Evolutionary conservation across 805 yeast genomes (phyloP), one percentile per base, ranked within the genome.

Genomic region (Myxozyma vanderwaltii): DNA sequence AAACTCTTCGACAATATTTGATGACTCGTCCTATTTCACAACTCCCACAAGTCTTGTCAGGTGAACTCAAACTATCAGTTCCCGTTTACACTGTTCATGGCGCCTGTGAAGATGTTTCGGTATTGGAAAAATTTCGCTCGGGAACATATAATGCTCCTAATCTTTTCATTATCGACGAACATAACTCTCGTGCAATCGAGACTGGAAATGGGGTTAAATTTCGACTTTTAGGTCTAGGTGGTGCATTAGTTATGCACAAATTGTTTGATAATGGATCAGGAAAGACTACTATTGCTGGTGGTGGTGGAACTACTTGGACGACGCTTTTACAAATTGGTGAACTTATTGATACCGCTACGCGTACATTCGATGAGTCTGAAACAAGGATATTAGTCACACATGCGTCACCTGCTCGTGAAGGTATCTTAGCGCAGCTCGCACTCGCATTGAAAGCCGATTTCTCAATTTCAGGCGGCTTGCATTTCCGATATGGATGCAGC

Each of bases 31-130:
- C 64, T 2, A 75, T 85, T 15, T 81, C 86, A 23, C 87, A 85
- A 64, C 71, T 85, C 46, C 75, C 80, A 44, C 71, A 74, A 49
- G 83, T 80, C 56, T 66, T 84, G 7, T 66, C 68, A 56, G 88
- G 81, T 8, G 73, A 73, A 47, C 68, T 70, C 51, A 63, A 48
- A 59, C 76, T 81, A 65, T 72, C 72, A 40, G 81, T 79, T 2
- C 94, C 95, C 0, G 89, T 88, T 0, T 88, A 88, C 74, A 83
- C 91, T 2, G 82, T 86, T n/a, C 85, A 81, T 66, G 94, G 94
- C 0, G 85, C 86, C 71, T 77, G 85, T 56, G 95, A 88, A 70
- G 95, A 88, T 70, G 83, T 89, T 1, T 69, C 79, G 2, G 88
- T 88, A 23, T 72, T 88, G 44, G 82, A 84, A 63, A 82, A 81